These are phyloP conservation scores for Thamnidium elegans DNA, from an alignment of 192 early-diverging fungal species.

Conservation along the genomic window DNA sequence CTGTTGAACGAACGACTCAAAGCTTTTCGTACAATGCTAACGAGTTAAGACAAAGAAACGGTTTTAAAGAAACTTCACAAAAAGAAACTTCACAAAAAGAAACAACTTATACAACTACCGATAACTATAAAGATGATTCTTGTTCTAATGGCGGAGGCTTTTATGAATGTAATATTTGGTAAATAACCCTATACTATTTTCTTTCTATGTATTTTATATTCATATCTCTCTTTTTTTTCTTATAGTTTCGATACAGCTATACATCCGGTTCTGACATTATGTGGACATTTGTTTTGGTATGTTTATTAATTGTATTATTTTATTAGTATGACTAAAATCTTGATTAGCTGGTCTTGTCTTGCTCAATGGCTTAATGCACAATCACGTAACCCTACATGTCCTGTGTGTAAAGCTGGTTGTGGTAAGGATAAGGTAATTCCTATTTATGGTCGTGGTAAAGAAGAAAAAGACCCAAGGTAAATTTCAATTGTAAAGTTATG, in stretches of 20 bases:
- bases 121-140: slow-evolving; percentile 2
- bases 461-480: slow-evolving; percentile 73
- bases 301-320: not conserved
- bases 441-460: slow-evolving; percentile 75
- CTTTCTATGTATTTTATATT: not conserved
- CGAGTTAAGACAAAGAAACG: slow-evolving; percentile 19
- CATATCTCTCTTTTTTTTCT: not conserved
- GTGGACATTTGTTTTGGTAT: slow-evolving; percentile 79
- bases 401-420: slow-evolving; percentile 84
- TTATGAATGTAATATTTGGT: slow-evolving; percentile 47
- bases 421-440: slow-evolving; percentile 83
- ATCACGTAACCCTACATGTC: slow-evolving; percentile 69
- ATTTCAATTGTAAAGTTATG: not conserved
- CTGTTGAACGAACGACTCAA: no score
- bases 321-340: not conserved
- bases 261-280: slow-evolving; percentile 72
- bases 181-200: not conserved
- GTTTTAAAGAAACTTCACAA: not conserved
- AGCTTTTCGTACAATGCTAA: not conserved
- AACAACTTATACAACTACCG: not conserved
- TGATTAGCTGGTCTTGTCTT: slow-evolving; percentile 61
- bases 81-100: not conserved
- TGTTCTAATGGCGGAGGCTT: slow-evolving; percentile 22
- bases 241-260: slow-evolving; percentile 72
- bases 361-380: slow-evolving; percentile 74